Evolutionary conservation across 441 rosid genomes (phyloP), one percentile per base, ranked within the genome.

Genomic region (Populus hybrid): DNA sequence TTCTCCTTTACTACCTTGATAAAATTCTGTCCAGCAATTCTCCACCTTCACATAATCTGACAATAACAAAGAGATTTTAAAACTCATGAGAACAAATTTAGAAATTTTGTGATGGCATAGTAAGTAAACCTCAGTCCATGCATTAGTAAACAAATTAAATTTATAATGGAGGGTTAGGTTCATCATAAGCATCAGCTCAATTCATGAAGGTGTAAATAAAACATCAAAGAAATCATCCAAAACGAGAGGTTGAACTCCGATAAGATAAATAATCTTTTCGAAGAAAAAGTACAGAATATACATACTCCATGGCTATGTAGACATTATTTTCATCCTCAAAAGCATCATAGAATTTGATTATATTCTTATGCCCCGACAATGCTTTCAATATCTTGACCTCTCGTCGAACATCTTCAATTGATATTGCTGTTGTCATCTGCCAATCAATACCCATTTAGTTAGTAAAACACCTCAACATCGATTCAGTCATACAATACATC

Each of bases 221-320:
- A 30, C 32, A 30, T 30, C 32, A 30, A 30, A 30, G 32, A 30
- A 30, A 30, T 30, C 32, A 30, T 30, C 32, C 32, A 30, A 30
- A 30, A 30, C 32, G 32, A 30, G 32, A 30, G 32, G 32, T 30
- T 30, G 32, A 30, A 30, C 32, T 30, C 32, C 32, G 32, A 3
- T 30, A 30, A 30, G 32, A 30, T 30, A 3, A 30, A 30, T 30
- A 30, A 30, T 30, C 32, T 30, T 30, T 30, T 30, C 32, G 4
- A 30, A 30, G 32, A 30, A 30, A 3, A 30, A 30, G 32, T 30
- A 30, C 32, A 30, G 32, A 14, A 64, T 67, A 63, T 65, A 83
- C 98, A 73, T 91, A 95, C 99, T 95, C 99, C 99, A 94, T 95
- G 81, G 92, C 98, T 73, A 94, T 90, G 93, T 94, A 95, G 70